A percentile compares a stretch with the other conserved stretches of the same genome.
These are phyloP conservation scores for Candida parachauliodes DNA, from an alignment of 805 yeast species.

Conservation along the genomic window DNA sequence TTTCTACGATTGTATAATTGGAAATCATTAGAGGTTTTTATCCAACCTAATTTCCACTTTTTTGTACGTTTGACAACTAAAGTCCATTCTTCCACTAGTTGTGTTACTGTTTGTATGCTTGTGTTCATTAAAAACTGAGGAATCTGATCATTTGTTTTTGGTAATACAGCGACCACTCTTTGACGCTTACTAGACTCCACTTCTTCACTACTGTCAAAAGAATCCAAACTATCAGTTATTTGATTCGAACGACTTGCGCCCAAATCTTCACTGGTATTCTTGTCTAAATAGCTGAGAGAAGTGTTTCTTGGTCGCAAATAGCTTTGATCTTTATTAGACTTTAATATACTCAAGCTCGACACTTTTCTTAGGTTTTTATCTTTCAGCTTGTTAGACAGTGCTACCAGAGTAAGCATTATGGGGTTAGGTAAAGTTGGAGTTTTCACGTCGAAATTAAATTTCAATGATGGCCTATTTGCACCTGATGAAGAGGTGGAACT, in stretches of 20 bases:
- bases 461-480: constrained; percentile 3
- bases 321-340: not conserved
- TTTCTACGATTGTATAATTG: constrained; percentile 40
- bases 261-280: not conserved
- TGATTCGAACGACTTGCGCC: not conserved
- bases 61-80: constrained; percentile 37
- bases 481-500: constrained; percentile 7
- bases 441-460: not conserved
- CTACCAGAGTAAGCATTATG: not conserved
- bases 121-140: constrained; percentile 25
- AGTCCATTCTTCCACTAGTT: constrained; percentile 38
- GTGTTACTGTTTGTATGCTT: constrained; percentile 35
- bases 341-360: not conserved
- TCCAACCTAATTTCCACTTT: constrained; percentile 42
- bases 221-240: not conserved
- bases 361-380: not conserved
- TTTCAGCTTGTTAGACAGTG: constrained; percentile 1
- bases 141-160: not conserved
- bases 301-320: not conserved
- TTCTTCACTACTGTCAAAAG: not conserved
- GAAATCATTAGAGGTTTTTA: constrained; percentile 71
- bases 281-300: not conserved
- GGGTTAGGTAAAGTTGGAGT: constrained; percentile 1
- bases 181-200: constrained; percentile 1
- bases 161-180: constrained; percentile 3